Evolutionary conservation across 441 rosid species (phyloP).

Genomic region (Erodium trifolium): DNA sequence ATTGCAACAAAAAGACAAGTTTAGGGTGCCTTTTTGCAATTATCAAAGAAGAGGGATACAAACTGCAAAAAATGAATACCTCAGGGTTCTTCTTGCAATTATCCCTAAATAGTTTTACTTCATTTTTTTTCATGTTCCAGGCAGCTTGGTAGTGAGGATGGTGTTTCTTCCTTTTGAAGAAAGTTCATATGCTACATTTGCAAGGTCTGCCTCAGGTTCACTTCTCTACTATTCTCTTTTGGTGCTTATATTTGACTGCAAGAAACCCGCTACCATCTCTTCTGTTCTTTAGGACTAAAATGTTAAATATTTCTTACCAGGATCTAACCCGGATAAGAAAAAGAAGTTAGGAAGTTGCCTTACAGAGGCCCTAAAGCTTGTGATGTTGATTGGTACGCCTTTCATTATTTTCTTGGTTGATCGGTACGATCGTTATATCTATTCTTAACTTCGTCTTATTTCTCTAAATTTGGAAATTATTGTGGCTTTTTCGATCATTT

Average conservation of each 20-base stretch:
- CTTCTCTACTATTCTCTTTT: conserved; percentile 35
- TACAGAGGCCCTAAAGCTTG: conserved; percentile 83
- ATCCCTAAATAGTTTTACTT: conserved; percentile 5
- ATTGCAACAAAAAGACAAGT: no score
- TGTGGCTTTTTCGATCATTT: neutral
- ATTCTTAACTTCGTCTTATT: neutral
- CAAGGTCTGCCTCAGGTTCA: conserved; percentile 96
- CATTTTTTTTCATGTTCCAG: conserved; percentile 32
- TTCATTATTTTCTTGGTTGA: conserved; percentile 8
- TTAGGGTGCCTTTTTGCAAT: no score
- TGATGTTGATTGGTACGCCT: conserved; percentile 61
- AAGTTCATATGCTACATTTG: conserved; percentile 84
- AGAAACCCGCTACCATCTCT: neutral
- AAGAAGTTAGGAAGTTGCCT: conserved; percentile 57
- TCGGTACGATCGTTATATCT: neutral
- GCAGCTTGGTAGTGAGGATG: conserved; percentile 89
- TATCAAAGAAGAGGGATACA: no score
- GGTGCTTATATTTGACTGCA: conserved; percentile 1
- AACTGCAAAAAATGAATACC: no score
- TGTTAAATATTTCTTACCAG: conserved; percentile 33
- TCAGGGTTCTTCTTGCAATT: no score
- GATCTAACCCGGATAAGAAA: conserved; percentile 39
- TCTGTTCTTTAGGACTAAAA: neutral
- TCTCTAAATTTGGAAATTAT: neutral
- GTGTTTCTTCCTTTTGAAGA: conserved; percentile 95